phyloP scores from a whole-genome alignment of 2,329 filamentous ascomycete species.

The Hymenoscyphus scutula region DNA sequence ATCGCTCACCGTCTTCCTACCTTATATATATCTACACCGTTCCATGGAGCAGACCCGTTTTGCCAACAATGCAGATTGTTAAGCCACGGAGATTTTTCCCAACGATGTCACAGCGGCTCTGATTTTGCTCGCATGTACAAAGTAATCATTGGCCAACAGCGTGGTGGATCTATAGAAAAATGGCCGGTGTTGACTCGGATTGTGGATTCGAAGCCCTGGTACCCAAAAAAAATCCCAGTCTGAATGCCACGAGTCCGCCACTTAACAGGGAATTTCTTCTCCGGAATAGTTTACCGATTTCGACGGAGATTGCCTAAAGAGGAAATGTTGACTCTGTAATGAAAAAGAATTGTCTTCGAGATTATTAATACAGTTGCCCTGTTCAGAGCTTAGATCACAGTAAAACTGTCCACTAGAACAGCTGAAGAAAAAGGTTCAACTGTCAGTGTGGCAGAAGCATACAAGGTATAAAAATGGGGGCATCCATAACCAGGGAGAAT shows the following conservation, averaged over 20 bases:
- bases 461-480: neutral
- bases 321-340: neutral
- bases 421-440: neutral
- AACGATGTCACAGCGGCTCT: neutral
- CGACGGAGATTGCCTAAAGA: neutral
- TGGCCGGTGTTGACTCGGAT: neutral
- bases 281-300: neutral
- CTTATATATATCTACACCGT: neutral
- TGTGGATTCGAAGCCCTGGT: neutral
- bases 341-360: no score
- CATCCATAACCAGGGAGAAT: no score
- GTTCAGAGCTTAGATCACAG: neutral
- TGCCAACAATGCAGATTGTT: constrained; percentile 5
- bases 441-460: neutral
- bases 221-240: neutral
- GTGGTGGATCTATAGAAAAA: neutral
- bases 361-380: neutral
- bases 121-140: constrained; percentile 3
- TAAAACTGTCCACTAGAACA: neutral
- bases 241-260: neutral
- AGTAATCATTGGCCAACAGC: neutral
- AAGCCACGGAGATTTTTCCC: constrained; percentile 4
- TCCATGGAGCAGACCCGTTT: neutral
- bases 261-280: neutral
- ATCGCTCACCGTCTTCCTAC: neutral